These are phyloP conservation scores for Balansia obtecta DNA, from an alignment of 2,329 filamentous ascomycete genomes.

Conservation along the genomic window DNA sequence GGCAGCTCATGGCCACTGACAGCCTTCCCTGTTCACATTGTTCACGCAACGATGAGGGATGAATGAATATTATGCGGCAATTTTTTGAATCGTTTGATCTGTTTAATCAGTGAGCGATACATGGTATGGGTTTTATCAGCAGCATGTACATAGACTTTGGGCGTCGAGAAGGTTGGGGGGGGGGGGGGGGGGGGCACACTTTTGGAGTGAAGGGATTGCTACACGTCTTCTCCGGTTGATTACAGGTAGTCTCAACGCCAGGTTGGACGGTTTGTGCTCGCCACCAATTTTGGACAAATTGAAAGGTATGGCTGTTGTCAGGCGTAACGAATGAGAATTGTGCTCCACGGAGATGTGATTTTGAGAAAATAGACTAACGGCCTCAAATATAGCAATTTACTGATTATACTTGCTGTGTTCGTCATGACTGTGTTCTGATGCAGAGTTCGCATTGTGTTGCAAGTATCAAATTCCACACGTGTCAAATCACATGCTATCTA, in stretches of 20 bases:
- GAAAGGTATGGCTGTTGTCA: neutral
- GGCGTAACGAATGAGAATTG: neutral
- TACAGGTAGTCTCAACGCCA: neutral
- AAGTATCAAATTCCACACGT: conserved; percentile 10
- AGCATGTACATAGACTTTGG: conserved; percentile 6
- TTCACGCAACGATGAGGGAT: neutral
- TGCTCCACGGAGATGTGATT: neutral
- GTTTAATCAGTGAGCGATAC: neutral
- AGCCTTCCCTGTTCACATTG: neutral
- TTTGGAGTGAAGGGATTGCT: neutral
- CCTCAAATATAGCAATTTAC: neutral
- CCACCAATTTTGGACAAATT: neutral
- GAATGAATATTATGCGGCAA: neutral
- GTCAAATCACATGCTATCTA: conserved; percentile 12
- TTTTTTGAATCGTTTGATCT: neutral
- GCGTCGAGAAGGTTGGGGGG: too few species aligned
- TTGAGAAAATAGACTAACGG: neutral
- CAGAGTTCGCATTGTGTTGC: too few species aligned
- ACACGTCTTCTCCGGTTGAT: neutral
- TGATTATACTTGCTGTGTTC: too few species aligned
- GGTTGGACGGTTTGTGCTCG: neutral
- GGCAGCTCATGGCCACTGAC: conserved; percentile 14
- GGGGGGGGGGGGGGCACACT: too few species aligned
- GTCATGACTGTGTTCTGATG: too few species aligned
- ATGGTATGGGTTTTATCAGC: neutral